Evolutionary conservation across 768 basidiomycete species (phyloP), one percentile per base, ranked within the genome.

Genomic region (Amanita molliuscula): DNA sequence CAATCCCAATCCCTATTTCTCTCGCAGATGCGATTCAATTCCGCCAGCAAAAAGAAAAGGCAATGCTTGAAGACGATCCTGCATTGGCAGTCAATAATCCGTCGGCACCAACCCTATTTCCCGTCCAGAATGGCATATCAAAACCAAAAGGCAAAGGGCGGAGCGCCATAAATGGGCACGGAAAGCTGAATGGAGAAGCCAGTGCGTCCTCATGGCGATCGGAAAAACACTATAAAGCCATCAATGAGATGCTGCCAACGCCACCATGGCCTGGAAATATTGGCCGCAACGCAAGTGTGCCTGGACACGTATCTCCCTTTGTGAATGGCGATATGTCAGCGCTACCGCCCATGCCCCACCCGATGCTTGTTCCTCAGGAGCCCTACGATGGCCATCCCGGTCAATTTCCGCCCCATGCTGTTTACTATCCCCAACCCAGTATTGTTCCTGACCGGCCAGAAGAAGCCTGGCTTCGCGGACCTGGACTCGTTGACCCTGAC

Each of bases 1-100:
- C 78, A 8, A 78, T 88, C 13, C 86, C 86, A 9, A 62, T 67
- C 34, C 79, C 84, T 3, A 66, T 85, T 6, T 61, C 79, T 11
- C 66, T 87, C 21, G 59, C 66, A 3, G 78, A 79, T 40, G 86
- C 86, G n/a, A 64, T 88, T 23, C 65, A 70, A 34, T 66, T 74
- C 48, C 76, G 78, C 33, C 71, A 71, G 51, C 67, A 64, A 2
- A 78, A 74, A 55, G 76, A 74, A 63, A 76, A 72, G 51, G 75
- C 73, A 55, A 61, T 76, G n/a, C 60, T 78, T n/a, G 75, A 81
- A 48, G 78, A 76, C 44, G 75, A 82, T 58, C 78, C 79, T 33
- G 76, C 76, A 29, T 67, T 78, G 62, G 64, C 62, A 3, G 48
- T 52, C n/a, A 53, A 59, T 47, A 53, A 59, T 47, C 61, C 58